Evolutionary conservation across 2,329 filamentous ascomycete species (phyloP).

Genomic region (Monosporascus sp.): DNA sequence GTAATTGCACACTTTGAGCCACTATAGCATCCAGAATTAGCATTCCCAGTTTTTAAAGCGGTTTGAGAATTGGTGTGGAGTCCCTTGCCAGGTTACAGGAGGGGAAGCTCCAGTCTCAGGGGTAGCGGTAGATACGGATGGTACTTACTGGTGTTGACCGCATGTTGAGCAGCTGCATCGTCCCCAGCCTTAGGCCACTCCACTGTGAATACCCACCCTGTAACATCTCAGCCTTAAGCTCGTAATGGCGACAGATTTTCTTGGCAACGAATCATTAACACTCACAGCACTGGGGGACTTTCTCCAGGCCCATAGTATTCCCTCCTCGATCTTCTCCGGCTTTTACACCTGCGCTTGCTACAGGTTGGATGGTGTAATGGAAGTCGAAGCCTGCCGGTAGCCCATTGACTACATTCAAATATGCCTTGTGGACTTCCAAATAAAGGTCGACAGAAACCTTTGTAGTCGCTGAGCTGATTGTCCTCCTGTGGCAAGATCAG

Average conservation of each 20-base stretch:
- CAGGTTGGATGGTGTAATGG: conserved; percentile 9
- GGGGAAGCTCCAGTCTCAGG: too few species aligned
- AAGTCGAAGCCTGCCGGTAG: not conserved
- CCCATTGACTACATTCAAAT: not conserved
- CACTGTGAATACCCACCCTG: conserved; percentile 3
- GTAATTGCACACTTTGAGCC: not conserved
- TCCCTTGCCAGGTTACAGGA: too few species aligned
- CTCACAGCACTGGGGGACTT: conserved; percentile 11
- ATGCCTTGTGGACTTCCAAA: conserved; percentile 5
- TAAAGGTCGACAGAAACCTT: conserved; percentile 11
- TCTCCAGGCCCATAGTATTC: conserved; percentile 8
- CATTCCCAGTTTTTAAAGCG: too few species aligned
- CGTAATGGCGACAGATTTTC: too few species aligned
- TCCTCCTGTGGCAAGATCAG: not conserved
- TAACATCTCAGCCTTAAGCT: conserved; percentile 1
- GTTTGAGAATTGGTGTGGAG: too few species aligned
- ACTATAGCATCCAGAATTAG: not conserved
- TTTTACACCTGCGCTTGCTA: not conserved
- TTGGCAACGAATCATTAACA: not conserved
- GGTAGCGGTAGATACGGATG: not conserved
- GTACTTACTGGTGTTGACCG: not conserved
- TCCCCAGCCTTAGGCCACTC: conserved; percentile 2
- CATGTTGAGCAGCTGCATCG: not conserved
- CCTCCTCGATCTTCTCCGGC: conserved; percentile 1
- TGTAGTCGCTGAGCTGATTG: conserved; percentile 1